Evolutionary conservation across 352 stramenopile genomes (phyloP).

Genomic region (Phytopythium vexans): DNA sequence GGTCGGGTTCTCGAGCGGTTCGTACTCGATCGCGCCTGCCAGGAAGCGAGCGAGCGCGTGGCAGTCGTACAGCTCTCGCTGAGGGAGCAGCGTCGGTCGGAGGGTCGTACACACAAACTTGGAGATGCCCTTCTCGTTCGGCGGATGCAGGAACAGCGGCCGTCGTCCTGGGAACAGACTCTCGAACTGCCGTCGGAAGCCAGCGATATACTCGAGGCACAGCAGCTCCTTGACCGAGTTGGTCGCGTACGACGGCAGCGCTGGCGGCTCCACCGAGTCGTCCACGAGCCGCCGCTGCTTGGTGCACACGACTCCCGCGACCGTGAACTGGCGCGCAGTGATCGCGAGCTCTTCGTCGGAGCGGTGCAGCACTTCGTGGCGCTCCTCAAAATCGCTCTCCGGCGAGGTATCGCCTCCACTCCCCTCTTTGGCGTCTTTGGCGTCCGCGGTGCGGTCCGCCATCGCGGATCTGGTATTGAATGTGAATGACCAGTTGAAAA

Average conservation of each 20-base stretch:
- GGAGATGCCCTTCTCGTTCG: slow-evolving; percentile 89
- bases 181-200: slow-evolving; percentile 90
- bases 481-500: slow-evolving; percentile 3
- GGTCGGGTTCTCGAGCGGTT: slow-evolving; percentile 88
- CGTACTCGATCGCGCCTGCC: slow-evolving; percentile 91
- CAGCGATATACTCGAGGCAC: slow-evolving; percentile 92
- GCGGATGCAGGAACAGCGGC: slow-evolving; percentile 84
- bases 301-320: slow-evolving; percentile 72
- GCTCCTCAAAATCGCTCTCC: slow-evolving; percentile 36
- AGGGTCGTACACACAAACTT: slow-evolving; percentile 96
- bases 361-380: slow-evolving; percentile 44
- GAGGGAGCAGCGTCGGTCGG: slow-evolving; percentile 90
- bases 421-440: slow-evolving; percentile 26
- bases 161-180: slow-evolving; percentile 76
- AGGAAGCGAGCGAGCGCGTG: slow-evolving; percentile 85
- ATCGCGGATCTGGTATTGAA: slow-evolving; percentile 13
- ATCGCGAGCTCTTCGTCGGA: slow-evolving; percentile 58
- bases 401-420: slow-evolving; percentile 10
- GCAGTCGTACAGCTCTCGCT: slow-evolving; percentile 91
- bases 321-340: slow-evolving; percentile 65
- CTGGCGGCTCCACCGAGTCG: slow-evolving; percentile 27
- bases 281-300: slow-evolving; percentile 78
- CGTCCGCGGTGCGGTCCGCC: slow-evolving; percentile 48
- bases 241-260: slow-evolving; percentile 31
- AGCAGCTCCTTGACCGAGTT: slow-evolving; percentile 91